Percentiles rank a stretch among this genome's conserved stretches.
phyloP scores from a whole-genome alignment of 1,284 basidiomycete species.

The Vanrija pseudolonga region DNA sequence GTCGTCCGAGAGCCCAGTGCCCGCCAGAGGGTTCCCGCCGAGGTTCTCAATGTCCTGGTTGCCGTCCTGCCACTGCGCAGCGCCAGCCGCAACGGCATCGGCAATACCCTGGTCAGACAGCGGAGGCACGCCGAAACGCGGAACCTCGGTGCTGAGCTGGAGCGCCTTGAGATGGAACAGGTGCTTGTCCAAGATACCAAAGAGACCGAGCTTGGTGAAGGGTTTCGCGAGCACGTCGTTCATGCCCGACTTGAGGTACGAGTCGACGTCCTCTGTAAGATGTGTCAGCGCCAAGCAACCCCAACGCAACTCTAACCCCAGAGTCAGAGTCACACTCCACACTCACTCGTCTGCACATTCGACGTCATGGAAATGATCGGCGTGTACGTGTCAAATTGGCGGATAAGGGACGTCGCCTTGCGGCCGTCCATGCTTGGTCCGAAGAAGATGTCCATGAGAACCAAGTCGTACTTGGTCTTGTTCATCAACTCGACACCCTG shows the following conservation, averaged over 20 bases:
- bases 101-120: slow-evolving; percentile 62
- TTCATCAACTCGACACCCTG: slow-evolving; percentile 95
- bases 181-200: slow-evolving; percentile 95
- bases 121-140: slow-evolving; percentile 66
- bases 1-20: slow-evolving; percentile 45
- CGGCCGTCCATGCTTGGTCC: slow-evolving; percentile 47
- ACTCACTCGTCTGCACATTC: slow-evolving; percentile 71
- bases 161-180: slow-evolving; percentile 87
- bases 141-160: slow-evolving; percentile 65
- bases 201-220: slow-evolving; percentile 84
- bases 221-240: slow-evolving; percentile 97
- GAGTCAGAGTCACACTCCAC: too few species aligned
- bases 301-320: too few species aligned
- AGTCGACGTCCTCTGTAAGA: slow-evolving; percentile 45
- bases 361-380: slow-evolving; percentile 97
- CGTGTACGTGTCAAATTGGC: slow-evolving; percentile 82
- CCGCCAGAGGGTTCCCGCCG: slow-evolving; percentile 39
- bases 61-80: slow-evolving; percentile 20
- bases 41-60: slow-evolving; percentile 17
- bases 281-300: background rate
- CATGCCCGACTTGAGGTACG: slow-evolving; percentile 61
- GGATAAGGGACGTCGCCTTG: slow-evolving; percentile 79
- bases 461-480: slow-evolving; percentile 84
- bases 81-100: slow-evolving; percentile 40
- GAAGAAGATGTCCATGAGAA: slow-evolving; percentile 71